Conservation (phyloP, 306 rosid species). For the Senna tora region DNA sequence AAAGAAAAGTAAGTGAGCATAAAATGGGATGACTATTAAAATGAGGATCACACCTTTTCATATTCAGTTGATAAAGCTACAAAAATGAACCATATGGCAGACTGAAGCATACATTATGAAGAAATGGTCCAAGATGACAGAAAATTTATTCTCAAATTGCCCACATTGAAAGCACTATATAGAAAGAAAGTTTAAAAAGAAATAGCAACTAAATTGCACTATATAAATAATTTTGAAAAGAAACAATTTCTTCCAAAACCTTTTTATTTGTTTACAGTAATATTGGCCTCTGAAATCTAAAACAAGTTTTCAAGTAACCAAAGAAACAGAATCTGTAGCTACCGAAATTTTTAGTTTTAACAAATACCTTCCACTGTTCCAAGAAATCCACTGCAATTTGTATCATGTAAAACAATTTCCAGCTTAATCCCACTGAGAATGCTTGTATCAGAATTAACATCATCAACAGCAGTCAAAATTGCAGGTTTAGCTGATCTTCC, state of each 20-base stretch:
- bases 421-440: constrained; percentile 55
- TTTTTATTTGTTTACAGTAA: neutral
- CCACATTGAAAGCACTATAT: constrained; percentile 6
- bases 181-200: neutral
- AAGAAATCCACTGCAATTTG: constrained; percentile 81
- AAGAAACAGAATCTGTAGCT: constrained; percentile 21
- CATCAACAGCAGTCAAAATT: constrained; percentile 60
- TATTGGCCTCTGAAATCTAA: neutral
- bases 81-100: constrained; percentile 6
- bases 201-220: neutral
- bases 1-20: neutral
- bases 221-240: constrained; percentile 25
- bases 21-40: constrained; percentile 19
- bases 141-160: constrained; percentile 2
- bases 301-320: constrained; percentile 15
- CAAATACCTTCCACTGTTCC: constrained; percentile 78
- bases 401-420: constrained; percentile 51
- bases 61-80: constrained; percentile 20
- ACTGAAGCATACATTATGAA: constrained; percentile 1
- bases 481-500: constrained; percentile 74
- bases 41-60: neutral
- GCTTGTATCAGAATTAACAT: constrained; percentile 61
- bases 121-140: constrained; percentile 7
- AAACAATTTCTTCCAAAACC: neutral
- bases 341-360: constrained; percentile 35